Evolutionary conservation across 1,284 basidiomycete genomes (phyloP), one percentile per base, ranked within the genome.

Genomic region (Inonotus obliquus): DNA sequence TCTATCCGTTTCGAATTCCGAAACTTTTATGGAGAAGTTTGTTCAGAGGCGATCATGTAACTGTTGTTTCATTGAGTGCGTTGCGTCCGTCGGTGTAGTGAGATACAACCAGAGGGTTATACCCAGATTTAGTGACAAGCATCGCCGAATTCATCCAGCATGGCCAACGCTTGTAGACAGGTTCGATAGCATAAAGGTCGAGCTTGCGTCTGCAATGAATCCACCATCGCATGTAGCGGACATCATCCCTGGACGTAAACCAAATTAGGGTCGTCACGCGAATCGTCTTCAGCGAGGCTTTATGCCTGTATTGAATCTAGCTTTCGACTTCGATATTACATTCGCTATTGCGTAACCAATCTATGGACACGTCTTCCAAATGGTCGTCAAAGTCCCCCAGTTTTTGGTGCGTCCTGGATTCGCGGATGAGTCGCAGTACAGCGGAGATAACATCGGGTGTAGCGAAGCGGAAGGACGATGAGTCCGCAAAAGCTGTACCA

Each of bases 331-430:
- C 57, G 41, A 57, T 49, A 27, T 54, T 70, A 72, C 81, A 83
- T 55, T 75, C 74, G 48, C 68, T 71, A 66, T 86, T 86, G 59
- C 79, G 76, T 65, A 87, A 67, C 85, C 85, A 87, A 69, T 88
- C 83, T 67, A 88, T 83, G 17, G 79, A 80, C 52, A 85, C 83
- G 71, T 90, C 84, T 70, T 89, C 89, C 55, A 91, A 70, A 73
- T 91, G 87, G 65, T 90, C 89, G 64, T 91, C 89, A 65, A 90
- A 91, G 69, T 91, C 89, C 4, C 84, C 85, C 58, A 91, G 83
- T 48, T 78, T 76, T 62, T 78, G 71, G 59, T 85, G 82, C 59
- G 78, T 69, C 37, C 74, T 75, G 44, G 75, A 69, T 54, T 83
- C 77, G 32, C 74, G 76, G 17, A 87, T 81, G 0, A 83, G 73